Conservation (phyloP, 179 eudicot genomes). For the Silene coronaria region DNA sequence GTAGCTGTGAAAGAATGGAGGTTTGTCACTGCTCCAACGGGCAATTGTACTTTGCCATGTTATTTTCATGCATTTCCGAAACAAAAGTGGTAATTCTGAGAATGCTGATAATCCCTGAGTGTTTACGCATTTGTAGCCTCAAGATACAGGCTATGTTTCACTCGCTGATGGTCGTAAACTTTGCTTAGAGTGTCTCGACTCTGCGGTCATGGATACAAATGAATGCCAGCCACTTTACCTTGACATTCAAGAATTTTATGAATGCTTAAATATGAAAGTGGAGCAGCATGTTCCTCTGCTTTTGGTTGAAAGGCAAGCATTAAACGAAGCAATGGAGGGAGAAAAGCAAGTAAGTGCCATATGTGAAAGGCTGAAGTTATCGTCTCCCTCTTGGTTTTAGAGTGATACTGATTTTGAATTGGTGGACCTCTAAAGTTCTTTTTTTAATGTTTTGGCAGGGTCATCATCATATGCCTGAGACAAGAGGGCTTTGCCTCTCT, state of each 20-base stretch:
- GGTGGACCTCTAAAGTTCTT: slow-evolving; percentile 9
- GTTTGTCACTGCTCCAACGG: slow-evolving; percentile 30
- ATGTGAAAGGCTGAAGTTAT: neutral
- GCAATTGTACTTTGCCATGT: slow-evolving; percentile 8
- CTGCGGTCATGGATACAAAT: slow-evolving; percentile 66
- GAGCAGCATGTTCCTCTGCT: slow-evolving; percentile 77
- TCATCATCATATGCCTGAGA: slow-evolving; percentile 93
- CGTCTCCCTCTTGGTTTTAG: neutral
- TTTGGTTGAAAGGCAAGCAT: slow-evolving; percentile 82
- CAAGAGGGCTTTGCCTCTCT: slow-evolving; percentile 85
- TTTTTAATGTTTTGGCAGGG: slow-evolving; percentile 40
- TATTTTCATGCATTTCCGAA: slow-evolving; percentile 7
- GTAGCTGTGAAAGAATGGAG: slow-evolving; percentile 93
- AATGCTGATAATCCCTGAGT: slow-evolving; percentile 1
- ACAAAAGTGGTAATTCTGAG: neutral
- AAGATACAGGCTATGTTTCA: slow-evolving; percentile 55
- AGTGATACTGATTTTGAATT: neutral
- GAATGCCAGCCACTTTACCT: slow-evolving; percentile 74
- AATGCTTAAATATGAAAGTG: slow-evolving; percentile 66
- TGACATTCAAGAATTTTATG: slow-evolving; percentile 71
- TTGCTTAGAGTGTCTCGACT: slow-evolving; percentile 84
- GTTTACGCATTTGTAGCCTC: slow-evolving; percentile 43
- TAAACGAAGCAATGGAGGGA: slow-evolving; percentile 84
- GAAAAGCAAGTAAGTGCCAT: slow-evolving; percentile 57
- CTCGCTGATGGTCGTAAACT: slow-evolving; percentile 80